These are phyloP conservation scores for Amanita inopinata DNA, from an alignment of 768 basidiomycete genomes.

Conservation along the genomic window DNA sequence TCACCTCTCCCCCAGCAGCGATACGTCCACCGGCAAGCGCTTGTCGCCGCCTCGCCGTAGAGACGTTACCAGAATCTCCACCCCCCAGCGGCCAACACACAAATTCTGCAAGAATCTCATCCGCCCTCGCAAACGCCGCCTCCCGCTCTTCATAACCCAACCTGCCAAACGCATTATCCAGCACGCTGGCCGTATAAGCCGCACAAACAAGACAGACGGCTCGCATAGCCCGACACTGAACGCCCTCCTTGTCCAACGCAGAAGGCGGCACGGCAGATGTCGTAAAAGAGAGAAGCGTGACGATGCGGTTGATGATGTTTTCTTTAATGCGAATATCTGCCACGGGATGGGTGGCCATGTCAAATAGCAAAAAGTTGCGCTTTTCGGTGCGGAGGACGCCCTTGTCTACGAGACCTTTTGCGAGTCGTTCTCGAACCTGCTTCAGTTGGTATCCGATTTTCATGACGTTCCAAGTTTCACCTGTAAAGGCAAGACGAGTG, in stretches of 20 bases:
- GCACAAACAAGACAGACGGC: constrained; percentile 84
- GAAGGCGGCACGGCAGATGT: constrained; percentile 70
- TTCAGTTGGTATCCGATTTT: constrained; percentile 99
- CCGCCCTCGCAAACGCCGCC: constrained; percentile 85
- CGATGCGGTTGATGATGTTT: constrained; percentile 64
- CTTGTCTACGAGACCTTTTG: constrained; percentile 96
- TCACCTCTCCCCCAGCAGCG: constrained; percentile 26
- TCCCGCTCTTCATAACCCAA: constrained; percentile 91
- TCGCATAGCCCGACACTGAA: constrained; percentile 70
- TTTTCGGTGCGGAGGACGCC: constrained; percentile 98
- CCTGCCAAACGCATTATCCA: constrained; percentile 88
- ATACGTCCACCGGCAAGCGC: constrained; percentile 20
- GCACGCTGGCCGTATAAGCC: constrained; percentile 88
- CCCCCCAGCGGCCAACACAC: constrained; percentile 78
- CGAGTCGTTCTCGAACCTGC: constrained; percentile 94
- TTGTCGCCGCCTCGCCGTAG: constrained; percentile 23
- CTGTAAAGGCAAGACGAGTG: constrained; percentile 33
- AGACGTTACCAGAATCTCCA: constrained; percentile 15
- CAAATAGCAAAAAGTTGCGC: constrained; percentile 96
- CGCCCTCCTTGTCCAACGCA: constrained; percentile 69
- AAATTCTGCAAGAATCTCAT: constrained; percentile 92
- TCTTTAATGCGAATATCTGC: constrained; percentile 90
- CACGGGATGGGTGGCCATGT: constrained; percentile 99
- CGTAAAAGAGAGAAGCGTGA: constrained; percentile 70
- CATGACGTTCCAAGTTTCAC: constrained; percentile 99